phyloP scores from a whole-genome alignment of 768 basidiomycete genomes.

The Lactarius akahatsu region DNA sequence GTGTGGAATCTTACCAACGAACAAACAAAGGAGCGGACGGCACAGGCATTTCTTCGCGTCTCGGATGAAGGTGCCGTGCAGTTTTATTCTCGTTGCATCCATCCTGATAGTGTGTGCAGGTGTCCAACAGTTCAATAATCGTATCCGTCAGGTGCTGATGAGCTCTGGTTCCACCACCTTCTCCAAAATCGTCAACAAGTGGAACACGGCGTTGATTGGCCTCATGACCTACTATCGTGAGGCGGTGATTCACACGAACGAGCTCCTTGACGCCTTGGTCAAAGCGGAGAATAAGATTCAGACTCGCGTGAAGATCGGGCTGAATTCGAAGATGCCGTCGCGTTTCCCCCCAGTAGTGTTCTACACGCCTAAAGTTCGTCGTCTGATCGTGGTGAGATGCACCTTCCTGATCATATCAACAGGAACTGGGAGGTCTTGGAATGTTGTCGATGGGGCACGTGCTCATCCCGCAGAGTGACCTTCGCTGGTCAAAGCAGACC shows the following conservation, averaged over 20 bases:
- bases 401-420: slow-evolving; percentile 18
- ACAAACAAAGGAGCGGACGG: slow-evolving; percentile 95
- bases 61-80: slow-evolving; percentile 76
- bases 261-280: slow-evolving; percentile 91
- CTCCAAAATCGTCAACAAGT: slow-evolving; percentile 98
- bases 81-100: slow-evolving; percentile 8
- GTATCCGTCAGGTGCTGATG: slow-evolving; percentile 96
- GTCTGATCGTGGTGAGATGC: slow-evolving; percentile 14
- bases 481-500: slow-evolving; percentile 98
- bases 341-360: slow-evolving; percentile 97
- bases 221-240: slow-evolving; percentile 98
- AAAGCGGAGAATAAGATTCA: slow-evolving; percentile 99
- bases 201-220: slow-evolving; percentile 94
- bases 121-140: slow-evolving; percentile 96
- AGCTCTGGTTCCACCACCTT: slow-evolving; percentile 98
- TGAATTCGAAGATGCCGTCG: slow-evolving; percentile 99
- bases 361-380: slow-evolving; percentile 83
- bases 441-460: slow-evolving; percentile 99
- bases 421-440: slow-evolving; percentile 95
- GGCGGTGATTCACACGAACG: slow-evolving; percentile 96
- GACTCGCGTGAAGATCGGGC: slow-evolving; percentile 98
- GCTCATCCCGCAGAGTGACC: slow-evolving; percentile 94
- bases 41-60: slow-evolving; percentile 96
- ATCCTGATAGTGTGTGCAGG: slow-evolving; percentile 41
- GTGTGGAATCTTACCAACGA: slow-evolving; percentile 98